phyloP scores from a whole-genome alignment of 1,284 basidiomycete species.

The Rhodotorula sp. region DNA sequence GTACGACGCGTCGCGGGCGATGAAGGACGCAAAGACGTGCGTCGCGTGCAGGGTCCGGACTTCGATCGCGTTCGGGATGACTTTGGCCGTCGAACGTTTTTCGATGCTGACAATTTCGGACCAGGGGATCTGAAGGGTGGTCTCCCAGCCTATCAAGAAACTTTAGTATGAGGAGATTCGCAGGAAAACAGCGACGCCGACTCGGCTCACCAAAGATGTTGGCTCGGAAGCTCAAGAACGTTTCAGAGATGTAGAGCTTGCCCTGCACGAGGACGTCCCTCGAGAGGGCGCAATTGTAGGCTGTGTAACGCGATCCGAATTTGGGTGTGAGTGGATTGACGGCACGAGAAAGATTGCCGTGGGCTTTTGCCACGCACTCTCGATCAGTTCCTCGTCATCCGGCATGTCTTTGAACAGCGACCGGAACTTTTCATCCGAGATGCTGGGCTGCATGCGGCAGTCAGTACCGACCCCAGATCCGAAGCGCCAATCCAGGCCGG shows the following conservation, averaged over 20 bases:
- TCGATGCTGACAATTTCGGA: constrained; percentile 36
- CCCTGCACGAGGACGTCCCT: constrained; percentile 96
- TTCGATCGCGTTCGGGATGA: constrained; percentile 96
- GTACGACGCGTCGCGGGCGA: constrained; percentile 90
- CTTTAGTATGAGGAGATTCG: too few relatives aligned
- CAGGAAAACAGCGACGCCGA: constrained; percentile 51
- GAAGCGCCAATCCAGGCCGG: not conserved
- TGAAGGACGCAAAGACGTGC: constrained; percentile 92
- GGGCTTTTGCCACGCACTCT: constrained; percentile 16
- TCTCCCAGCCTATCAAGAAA: constrained; percentile 25
- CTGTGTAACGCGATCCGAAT: not conserved
- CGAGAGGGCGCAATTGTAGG: constrained; percentile 89
- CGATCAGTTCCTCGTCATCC: constrained; percentile 36
- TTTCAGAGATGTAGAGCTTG: constrained; percentile 91
- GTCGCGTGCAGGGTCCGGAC: constrained; percentile 70
- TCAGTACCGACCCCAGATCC: not conserved
- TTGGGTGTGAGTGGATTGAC: too few relatives aligned
- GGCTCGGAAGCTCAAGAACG: constrained; percentile 95
- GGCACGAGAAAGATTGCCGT: not conserved
- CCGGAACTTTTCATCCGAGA: constrained; percentile 35
- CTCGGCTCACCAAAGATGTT: constrained; percentile 77
- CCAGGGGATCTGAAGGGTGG: constrained; percentile 31
- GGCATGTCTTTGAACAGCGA: constrained; percentile 27
- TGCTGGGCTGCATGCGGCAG: constrained; percentile 6
- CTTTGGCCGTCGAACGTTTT: constrained; percentile 70